Evolutionary conservation across 2,329 filamentous ascomycete species (phyloP).

Genomic region (Aspergillus cejpii): DNA sequence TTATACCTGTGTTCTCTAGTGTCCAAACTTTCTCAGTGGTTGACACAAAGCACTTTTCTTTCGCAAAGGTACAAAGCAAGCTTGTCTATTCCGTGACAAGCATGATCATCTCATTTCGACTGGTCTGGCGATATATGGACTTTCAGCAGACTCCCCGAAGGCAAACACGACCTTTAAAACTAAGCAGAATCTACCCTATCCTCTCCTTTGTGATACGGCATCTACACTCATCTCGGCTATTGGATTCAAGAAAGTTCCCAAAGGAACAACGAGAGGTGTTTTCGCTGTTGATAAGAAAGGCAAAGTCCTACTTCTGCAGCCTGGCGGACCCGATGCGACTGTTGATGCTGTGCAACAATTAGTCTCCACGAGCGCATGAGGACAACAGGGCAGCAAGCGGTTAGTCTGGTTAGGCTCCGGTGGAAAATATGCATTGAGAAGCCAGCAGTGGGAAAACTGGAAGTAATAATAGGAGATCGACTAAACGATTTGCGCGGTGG

Average conservation of each 20-base stretch:
- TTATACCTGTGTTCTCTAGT: background rate
- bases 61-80: slow-evolving; percentile 81
- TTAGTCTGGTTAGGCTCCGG: background rate
- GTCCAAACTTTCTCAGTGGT: background rate
- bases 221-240: slow-evolving; percentile 73
- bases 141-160: slow-evolving; percentile 81
- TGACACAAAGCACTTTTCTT: slow-evolving; percentile 8
- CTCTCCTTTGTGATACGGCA: slow-evolving; percentile 74
- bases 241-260: slow-evolving; percentile 79
- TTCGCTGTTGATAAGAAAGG: slow-evolving; percentile 79
- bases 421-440: background rate
- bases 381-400: background rate
- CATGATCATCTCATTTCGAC: slow-evolving; percentile 68
- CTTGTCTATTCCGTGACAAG: slow-evolving; percentile 83
- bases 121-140: slow-evolving; percentile 80
- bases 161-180: slow-evolving; percentile 88
- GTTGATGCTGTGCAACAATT: slow-evolving; percentile 69
- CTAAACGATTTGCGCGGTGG: no score
- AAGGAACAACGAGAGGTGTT: slow-evolving; percentile 76
- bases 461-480: no score
- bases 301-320: slow-evolving; percentile 67
- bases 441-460: no score
- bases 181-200: slow-evolving; percentile 83
- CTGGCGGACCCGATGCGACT: slow-evolving; percentile 71
- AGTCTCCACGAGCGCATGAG: slow-evolving; percentile 45